Evolutionary conservation across 202 grass and related monocot species (phyloP), one percentile per base, ranked within the genome.

Genomic region (Carex arenaria): DNA sequence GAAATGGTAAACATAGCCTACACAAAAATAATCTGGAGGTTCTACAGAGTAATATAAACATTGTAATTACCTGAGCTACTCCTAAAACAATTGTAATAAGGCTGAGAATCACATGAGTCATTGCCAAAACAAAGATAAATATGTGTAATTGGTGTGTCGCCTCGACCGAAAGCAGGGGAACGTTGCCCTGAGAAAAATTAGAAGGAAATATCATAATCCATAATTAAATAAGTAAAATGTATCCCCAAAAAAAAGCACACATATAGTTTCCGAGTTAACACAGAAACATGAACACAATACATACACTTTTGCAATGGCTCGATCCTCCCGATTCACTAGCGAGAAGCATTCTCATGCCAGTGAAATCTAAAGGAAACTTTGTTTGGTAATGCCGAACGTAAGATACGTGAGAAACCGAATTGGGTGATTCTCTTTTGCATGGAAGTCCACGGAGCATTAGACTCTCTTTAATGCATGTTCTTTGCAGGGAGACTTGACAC

Each of bases 81-180:
- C 80, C 88, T 66, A 89, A 80, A 86, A 89, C 55, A 52, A 89
- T 59, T 30, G 88, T 89, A 28, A 81, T 59, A 40, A 78, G 80
- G 81, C 80, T 86, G 74, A 89, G 65, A 61, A 80, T 17, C 32
- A 89, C 88, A 74, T 89, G 88, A 61, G 88, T 89, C 52, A 89
- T 19, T 26, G 88, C 88, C 56, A 89, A 78, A 79, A 84, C 65
- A 80, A 89, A 89, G 54, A 89, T 89, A 86, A 89, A 89, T 85
- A 89, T 86, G 59, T 89, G 88, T 49, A 89, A 32, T 80, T 89
- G 79, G 61, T 89, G 84, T 54, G 86, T 83, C 4, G 88, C 88
- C 74, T 89, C 84, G 5, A 86, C 20, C 5, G 88, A 86, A 69
- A 89, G 66, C 26, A 89, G 69, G 82, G 88, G 84, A 38, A 75